Evolutionary conservation across 208 protist genomes (phyloP).

Genomic region (Trypanosoma vivax): DNA sequence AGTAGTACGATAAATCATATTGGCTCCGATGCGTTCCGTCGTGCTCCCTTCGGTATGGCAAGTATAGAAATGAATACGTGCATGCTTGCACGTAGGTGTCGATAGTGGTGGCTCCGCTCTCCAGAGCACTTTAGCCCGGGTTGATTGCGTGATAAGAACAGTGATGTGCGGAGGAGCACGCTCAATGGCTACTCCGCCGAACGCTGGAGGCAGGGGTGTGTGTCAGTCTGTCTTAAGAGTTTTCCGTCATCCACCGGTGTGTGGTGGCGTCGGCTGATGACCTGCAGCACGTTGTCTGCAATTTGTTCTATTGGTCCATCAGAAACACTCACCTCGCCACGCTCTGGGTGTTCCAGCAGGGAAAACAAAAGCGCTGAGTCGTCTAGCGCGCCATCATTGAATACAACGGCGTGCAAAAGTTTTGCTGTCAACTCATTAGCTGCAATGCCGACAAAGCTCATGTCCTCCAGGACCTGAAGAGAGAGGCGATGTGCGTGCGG

Average conservation of each 20-base stretch:
- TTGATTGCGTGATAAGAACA: too few species aligned
- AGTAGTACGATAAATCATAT: too few species aligned
- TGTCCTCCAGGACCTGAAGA: slow-evolving; percentile 81
- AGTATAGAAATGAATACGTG: too few species aligned
- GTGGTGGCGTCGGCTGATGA: slow-evolving; percentile 82
- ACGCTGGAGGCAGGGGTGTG: slow-evolving; percentile 80
- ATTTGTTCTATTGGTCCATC: slow-evolving; percentile 45
- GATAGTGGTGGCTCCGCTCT: too few species aligned
- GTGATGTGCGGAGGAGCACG: too few species aligned
- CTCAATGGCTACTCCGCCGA: slow-evolving; percentile 81
- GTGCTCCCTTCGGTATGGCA: too few species aligned
- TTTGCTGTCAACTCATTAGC: slow-evolving; percentile 68
- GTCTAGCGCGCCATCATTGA: slow-evolving; percentile 81
- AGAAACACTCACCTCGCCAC: slow-evolving; percentile 73
- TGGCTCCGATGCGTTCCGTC: too few species aligned
- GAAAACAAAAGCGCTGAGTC: slow-evolving; percentile 83
- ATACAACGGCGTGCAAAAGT: slow-evolving; percentile 57
- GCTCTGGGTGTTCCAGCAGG: slow-evolving; percentile 85
- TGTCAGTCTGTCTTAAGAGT: slow-evolving; percentile 54
- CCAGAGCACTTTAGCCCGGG: too few species aligned
- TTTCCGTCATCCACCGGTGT: slow-evolving; percentile 75
- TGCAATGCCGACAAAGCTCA: slow-evolving; percentile 72
- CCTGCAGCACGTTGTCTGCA: slow-evolving; percentile 49
- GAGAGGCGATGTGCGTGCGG: slow-evolving; percentile 57
- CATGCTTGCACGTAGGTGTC: too few species aligned